phyloP scores from a whole-genome alignment of 2,329 filamentous ascomycete genomes.

The Balansia obtecta region DNA sequence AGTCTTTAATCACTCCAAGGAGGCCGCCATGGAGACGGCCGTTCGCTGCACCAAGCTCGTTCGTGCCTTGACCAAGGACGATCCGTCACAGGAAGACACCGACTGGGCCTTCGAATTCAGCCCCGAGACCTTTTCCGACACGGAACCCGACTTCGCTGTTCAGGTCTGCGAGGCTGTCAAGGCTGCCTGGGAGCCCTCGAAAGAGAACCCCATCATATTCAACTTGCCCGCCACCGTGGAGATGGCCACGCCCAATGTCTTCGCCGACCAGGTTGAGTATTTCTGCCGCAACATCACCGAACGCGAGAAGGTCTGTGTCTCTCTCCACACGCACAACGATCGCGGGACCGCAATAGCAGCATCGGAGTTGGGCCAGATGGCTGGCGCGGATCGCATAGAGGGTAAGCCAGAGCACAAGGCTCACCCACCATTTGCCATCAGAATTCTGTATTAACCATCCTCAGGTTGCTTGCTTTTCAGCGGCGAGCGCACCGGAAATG shows the following conservation, averaged over 20 bases:
- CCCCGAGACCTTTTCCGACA: conserved; percentile 85
- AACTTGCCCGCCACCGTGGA: conserved; percentile 95
- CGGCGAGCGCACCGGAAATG: conserved; percentile 89
- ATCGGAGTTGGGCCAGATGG: conserved; percentile 90
- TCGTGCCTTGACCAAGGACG: conserved; percentile 77
- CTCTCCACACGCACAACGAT: conserved; percentile 90
- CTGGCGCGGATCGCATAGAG: conserved; percentile 86
- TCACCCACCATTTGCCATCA: no score
- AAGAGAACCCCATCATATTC: conserved; percentile 79
- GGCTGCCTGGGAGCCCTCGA: conserved; percentile 76
- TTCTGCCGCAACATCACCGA: conserved; percentile 81
- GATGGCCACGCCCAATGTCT: conserved; percentile 87
- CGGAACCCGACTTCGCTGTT: conserved; percentile 69
- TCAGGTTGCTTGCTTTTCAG: conserved; percentile 44
- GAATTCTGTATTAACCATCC: no score
- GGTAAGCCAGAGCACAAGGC: conserved; percentile 27
- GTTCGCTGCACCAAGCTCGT: conserved; percentile 79
- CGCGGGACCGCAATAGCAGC: conserved; percentile 56
- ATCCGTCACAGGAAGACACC: conserved; percentile 43
- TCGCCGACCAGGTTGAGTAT: conserved; percentile 92
- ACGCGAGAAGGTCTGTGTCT: conserved; percentile 77
- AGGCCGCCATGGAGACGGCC: conserved; percentile 70
- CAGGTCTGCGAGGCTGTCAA: conserved; percentile 87
- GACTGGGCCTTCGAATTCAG: conserved; percentile 75
- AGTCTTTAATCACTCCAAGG: conserved; percentile 77